Percentiles rank a stretch among this genome's conserved stretches.
phyloP scores from a whole-genome alignment of 2,329 filamentous ascomycete genomes.

The Phaeosphaeria sp. region DNA sequence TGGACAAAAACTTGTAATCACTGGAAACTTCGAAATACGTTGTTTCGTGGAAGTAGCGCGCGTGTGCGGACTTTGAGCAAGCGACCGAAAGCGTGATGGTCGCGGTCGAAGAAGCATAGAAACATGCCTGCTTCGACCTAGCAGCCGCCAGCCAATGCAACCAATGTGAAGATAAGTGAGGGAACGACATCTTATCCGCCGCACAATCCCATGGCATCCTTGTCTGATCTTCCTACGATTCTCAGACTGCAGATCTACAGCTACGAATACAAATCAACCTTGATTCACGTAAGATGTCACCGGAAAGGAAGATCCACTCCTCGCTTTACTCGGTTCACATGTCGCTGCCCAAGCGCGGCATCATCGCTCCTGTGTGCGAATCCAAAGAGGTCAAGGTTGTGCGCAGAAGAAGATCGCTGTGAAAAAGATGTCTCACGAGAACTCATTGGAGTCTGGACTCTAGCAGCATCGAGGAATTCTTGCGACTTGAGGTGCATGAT shows the following conservation, averaged over 20 bases:
- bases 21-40: not conserved
- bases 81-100: not conserved
- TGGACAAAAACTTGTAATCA: not conserved
- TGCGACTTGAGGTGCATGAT: constrained; percentile 17
- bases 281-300: constrained; percentile 19
- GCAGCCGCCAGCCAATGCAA: no score
- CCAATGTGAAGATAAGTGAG: no score
- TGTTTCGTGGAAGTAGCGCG: not conserved
- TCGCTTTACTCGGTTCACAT: constrained; percentile 22
- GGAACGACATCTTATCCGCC: not conserved
- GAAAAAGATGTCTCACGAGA: constrained; percentile 7
- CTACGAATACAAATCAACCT: constrained; percentile 9
- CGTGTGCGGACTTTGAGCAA: not conserved
- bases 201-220: not conserved
- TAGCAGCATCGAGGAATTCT: constrained; percentile 15
- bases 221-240: not conserved
- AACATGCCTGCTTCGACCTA: constrained; percentile 7
- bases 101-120: not conserved
- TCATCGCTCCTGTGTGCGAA: constrained; percentile 25
- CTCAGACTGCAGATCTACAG: constrained; percentile 15
- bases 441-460: constrained; percentile 12
- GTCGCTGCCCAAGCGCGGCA: constrained; percentile 11
- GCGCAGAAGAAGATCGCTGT: constrained; percentile 21
- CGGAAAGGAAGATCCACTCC: not conserved
- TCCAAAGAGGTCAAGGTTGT: constrained; percentile 30